Base-by-base conservation (phyloP, 495 filamentous ascomycete species). In the Aspergillus coremiiformis region DNA sequence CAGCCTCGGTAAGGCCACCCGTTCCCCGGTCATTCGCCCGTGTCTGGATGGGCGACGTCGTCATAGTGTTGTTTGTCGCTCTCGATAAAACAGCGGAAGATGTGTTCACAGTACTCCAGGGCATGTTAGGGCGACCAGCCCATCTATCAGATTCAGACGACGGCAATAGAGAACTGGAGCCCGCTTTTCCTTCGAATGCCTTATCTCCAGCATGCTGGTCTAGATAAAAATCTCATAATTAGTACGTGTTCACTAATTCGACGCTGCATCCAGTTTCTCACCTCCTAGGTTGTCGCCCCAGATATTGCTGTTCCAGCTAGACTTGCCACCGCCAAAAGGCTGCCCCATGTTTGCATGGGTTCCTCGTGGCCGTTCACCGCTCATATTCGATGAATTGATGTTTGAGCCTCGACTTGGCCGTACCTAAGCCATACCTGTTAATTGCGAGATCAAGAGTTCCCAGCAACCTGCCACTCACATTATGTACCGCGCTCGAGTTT, bases 91-190 rank as follows among this genome's bases (percentile, higher is more conserved):
- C 61, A 15, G 67, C 64, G 5, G 76, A 66, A 0, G 69, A 71
- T n/a, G 69, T 64, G 47, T 80, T 79, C 17, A 78, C 58, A 4
- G 74, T 67, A 49, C 70, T 73, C 85, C 84, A 87, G 0, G 78
- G 74, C 3, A 72, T 53, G 33, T 71, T 76, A 27, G 73, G 64
- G 14, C 71, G 71, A 23, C 61, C 58, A 58, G 58, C 68, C 78
- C 77, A 81, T 27, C 66, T 67, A 58, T 89, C 83, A 1, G 81
- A 77, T 57, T 85, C 83, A 1, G 84, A 87, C 2, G 81, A 75
- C 2, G 80, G 73, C 37, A 86, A 63, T 24, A 89, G 63, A 27
- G 84, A 84, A 22, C 82, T 75, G 2, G 85, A 87, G 21, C 86
- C 85, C 24, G 78, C 77, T 56, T 82, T 80, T 6, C 69, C 72